Evolutionary conservation across 2,329 filamentous ascomycete genomes (phyloP).

Genomic region (Xylaria sp.): DNA sequence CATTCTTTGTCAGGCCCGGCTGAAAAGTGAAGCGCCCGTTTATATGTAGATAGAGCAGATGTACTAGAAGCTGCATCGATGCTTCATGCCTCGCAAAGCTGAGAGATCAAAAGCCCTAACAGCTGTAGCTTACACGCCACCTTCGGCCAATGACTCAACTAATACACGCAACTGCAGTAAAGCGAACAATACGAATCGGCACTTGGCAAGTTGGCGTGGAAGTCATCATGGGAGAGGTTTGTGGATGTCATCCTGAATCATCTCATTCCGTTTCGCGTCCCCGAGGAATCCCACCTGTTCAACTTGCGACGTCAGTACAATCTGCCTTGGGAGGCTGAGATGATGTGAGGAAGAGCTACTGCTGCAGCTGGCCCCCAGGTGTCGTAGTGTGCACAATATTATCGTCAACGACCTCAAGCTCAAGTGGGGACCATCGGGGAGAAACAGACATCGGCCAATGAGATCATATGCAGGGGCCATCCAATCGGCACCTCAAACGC

Average conservation of each 20-base stretch:
- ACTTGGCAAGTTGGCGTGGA: background rate
- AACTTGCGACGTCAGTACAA: background rate
- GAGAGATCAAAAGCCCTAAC: background rate
- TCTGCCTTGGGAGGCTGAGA: too few species aligned
- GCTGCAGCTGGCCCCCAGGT: background rate
- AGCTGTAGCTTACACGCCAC: slow-evolving; percentile 3
- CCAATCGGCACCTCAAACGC: slow-evolving; percentile 33
- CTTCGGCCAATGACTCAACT: slow-evolving; percentile 25
- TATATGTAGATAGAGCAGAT: background rate
- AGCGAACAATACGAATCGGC: slow-evolving; percentile 7
- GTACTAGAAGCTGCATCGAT: background rate
- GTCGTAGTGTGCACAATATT: slow-evolving; percentile 4
- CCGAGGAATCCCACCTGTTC: background rate
- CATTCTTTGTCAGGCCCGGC: too few species aligned
- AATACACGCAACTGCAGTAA: background rate
- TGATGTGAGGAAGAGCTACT: too few species aligned
- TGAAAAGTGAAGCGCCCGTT: background rate
- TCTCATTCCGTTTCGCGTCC: background rate
- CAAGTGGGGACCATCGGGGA: too few species aligned
- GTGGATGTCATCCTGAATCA: background rate
- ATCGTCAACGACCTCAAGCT: too few species aligned
- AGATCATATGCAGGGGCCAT: slow-evolving; percentile 8
- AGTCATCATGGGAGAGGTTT: background rate
- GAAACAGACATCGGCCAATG: slow-evolving; percentile 19
- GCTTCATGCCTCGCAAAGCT: background rate